Evolutionary conservation across 2,329 filamentous ascomycete genomes (phyloP), one percentile per base, ranked within the genome.

Genomic region (Cylindrodendrum hubeiense): DNA sequence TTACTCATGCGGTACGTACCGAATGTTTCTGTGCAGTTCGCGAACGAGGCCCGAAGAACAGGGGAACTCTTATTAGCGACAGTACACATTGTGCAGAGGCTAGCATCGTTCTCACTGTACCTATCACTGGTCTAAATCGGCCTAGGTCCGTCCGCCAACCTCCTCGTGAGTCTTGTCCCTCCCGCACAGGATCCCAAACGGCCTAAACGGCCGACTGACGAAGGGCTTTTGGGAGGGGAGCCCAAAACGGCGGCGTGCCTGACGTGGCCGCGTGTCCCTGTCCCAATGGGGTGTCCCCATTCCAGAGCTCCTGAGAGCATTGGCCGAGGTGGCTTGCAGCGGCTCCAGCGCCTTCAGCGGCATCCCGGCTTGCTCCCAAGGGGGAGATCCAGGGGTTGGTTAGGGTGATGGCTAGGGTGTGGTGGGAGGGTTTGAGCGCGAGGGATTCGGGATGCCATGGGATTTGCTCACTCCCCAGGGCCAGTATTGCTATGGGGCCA

Each of bases 261-360:
- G 66, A 68, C 60, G 54, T 67, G 68, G 63, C 67, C 62, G 63
- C 61, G 54, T 72, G 62, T 50, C 47, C 47, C n/a, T 13, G 28
- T 73, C 46, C 73, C 71, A 76, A 75, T 73, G 43, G 63, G 55
- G 58, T 61, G 64, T 68, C 51, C 52, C 55, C 70, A 77, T 77
- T 77, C 74, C 75, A 68, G 65, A 54, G 24, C 57, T 50, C 57
- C 57, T 54, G 28, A 51, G 64, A 44, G 66, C 60, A 77, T 74
- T 75, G 75, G 70, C 63, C 68, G 70, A 67, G 63, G 61, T 72
- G 71, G 71, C 71, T 71, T 67, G 62, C 61, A 67, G 65, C 65
- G 63, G 61, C 70, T 70, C 54, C 65, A 74, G 67, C 67, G 70
- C 57, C 70, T 67, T 62, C 54, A 66, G 63, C 58, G 55, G 58